Evolutionary conservation across 2,329 filamentous ascomycete species (phyloP).

Genomic region (Iodosphaeria phyllophila): DNA sequence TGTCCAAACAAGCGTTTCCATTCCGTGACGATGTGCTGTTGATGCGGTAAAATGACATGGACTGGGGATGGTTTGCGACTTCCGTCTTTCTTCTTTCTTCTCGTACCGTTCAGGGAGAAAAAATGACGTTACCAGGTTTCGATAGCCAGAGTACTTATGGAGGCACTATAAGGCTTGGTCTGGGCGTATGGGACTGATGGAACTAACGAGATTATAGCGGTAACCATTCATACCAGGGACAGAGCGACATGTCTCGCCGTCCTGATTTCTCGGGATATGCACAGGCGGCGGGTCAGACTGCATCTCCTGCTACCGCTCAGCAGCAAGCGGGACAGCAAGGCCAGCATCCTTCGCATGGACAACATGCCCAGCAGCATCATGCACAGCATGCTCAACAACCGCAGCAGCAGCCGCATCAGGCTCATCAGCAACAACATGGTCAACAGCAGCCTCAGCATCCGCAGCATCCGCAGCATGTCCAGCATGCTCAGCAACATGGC

Average conservation of each 20-base stretch:
- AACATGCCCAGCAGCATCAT: constrained; percentile 14
- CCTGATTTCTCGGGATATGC: constrained; percentile 18
- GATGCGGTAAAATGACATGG: no score
- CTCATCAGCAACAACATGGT: constrained; percentile 1
- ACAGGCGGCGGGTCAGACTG: constrained; percentile 11
- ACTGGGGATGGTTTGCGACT: no score
- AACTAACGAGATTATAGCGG: no score
- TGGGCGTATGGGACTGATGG: no score
- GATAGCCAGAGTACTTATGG: no score
- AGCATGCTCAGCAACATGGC: constrained; percentile 15
- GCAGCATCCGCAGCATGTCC: constrained; percentile 8
- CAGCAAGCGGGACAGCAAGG: no score
- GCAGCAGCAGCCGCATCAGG: constrained; percentile 2
- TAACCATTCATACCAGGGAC: constrained; percentile 28
- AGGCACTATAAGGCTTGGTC: no score
- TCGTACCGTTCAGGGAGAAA: no score
- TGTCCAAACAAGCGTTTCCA: background rate
- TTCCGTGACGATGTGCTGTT: no score
- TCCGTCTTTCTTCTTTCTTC: no score
- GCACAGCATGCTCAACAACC: constrained; percentile 10
- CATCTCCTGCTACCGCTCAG: no score
- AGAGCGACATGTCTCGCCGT: constrained; percentile 28
- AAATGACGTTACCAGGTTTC: no score
- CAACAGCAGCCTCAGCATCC: constrained; percentile 16
- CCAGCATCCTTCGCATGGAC: constrained; percentile 13